phyloP scores from a whole-genome alignment of 2,329 filamentous ascomycete genomes.

The Fusarium sp. region DNA sequence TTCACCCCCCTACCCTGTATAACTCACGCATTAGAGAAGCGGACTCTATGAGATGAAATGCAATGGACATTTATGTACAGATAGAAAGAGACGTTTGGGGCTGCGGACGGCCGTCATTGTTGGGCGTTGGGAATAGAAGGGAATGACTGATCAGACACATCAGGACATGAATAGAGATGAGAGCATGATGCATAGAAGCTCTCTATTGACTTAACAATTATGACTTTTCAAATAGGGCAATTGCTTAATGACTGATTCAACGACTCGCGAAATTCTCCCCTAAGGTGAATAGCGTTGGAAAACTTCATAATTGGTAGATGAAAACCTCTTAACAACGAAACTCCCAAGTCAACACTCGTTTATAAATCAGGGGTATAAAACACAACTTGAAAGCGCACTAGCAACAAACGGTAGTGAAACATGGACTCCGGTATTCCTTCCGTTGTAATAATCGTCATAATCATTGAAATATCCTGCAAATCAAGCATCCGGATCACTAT shows the following conservation, averaged over 20 bases:
- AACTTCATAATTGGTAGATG: background rate
- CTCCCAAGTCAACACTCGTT: background rate
- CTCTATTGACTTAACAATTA: constrained; percentile 22
- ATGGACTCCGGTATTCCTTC: background rate
- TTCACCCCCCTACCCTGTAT: constrained; percentile 14
- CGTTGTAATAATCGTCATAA: background rate
- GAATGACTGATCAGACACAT: constrained; percentile 33
- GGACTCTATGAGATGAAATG: constrained; percentile 24
- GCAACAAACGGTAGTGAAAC: background rate
- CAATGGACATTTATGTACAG: constrained; percentile 42
- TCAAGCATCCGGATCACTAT: constrained; percentile 52
- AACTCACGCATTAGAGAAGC: constrained; percentile 26
- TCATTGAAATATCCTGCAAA: background rate
- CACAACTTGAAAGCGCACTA: background rate
- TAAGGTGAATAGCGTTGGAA: background rate
- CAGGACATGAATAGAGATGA: constrained; percentile 41
- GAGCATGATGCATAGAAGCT: constrained; percentile 38
- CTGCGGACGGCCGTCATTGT: constrained; percentile 36
- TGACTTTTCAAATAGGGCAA: background rate
- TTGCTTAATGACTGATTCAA: background rate
- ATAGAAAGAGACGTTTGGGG: constrained; percentile 34
- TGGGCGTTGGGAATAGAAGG: constrained; percentile 45
- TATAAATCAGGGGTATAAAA: constrained; percentile 6
- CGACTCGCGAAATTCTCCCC: background rate
- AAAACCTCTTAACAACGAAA: background rate